Conservation (phyloP, 2,329 filamentous ascomycete genomes). For the Trichoderma harzianum region DNA sequence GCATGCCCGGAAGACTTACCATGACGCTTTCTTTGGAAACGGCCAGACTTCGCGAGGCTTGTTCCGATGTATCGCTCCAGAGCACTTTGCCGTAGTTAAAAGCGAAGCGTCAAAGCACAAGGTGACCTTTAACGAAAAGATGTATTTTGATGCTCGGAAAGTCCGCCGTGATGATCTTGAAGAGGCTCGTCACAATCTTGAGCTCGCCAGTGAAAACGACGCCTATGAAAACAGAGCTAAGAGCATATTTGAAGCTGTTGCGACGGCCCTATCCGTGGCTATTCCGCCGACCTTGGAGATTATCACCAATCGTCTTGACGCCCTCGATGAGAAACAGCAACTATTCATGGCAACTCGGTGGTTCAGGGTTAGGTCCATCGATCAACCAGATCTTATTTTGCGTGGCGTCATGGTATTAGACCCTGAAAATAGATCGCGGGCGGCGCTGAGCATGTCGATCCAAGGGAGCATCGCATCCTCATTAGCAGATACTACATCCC, state of each 20-base stretch:
- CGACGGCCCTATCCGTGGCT: neutral
- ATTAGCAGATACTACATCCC: neutral
- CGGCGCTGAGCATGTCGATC: neutral
- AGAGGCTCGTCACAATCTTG: neutral
- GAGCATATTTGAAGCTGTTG: neutral
- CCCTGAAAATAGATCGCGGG: neutral
- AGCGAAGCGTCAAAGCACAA: neutral
- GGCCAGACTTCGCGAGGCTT: neutral
- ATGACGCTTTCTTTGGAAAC: neutral
- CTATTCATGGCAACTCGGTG: neutral
- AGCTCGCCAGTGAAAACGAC: too few species aligned
- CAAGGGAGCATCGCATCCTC: neutral
- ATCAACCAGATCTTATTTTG: neutral
- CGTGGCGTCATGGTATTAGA: neutral
- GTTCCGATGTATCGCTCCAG: neutral
- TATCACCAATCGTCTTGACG: neutral
- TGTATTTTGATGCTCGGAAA: neutral
- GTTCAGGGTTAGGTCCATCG: accelerated
- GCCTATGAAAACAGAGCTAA: too few species aligned
- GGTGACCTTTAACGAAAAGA: accelerated
- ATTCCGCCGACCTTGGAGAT: neutral
- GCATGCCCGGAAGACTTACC: neutral
- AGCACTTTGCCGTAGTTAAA: neutral
- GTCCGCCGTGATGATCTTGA: neutral
- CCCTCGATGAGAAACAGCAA: neutral